phyloP scores from a whole-genome alignment of 345 rosid genomes.

The Jatropha curcas region DNA sequence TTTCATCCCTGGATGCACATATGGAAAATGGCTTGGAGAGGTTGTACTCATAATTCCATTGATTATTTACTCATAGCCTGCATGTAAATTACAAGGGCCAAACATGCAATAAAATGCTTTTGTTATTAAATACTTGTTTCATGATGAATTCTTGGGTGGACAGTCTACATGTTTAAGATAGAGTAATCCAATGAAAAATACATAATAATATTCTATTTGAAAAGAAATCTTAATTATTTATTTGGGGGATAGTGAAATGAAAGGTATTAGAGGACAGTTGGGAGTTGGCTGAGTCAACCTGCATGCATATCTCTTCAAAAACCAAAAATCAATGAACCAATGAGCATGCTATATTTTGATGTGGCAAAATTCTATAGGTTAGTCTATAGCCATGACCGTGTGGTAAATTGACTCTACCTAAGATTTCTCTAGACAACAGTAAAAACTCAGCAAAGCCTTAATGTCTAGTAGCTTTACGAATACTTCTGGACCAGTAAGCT shows the following conservation, averaged over 20 bases:
- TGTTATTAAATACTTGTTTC: neutral
- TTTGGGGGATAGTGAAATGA: neutral
- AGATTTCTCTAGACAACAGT: neutral
- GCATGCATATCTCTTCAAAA: neutral
- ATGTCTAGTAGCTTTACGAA: neutral
- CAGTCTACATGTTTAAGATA: neutral
- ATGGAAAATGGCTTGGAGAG: slow-evolving; percentile 73
- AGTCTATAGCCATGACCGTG: neutral
- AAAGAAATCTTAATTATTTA: neutral
- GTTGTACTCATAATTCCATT: slow-evolving; percentile 25
- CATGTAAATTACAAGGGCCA: slow-evolving; percentile 5
- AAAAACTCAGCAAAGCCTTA: neutral
- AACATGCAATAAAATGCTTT: neutral
- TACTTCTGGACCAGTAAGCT: neutral
- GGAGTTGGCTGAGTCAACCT: neutral
- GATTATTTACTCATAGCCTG: neutral
- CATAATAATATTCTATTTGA: neutral
- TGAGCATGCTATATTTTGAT: neutral
- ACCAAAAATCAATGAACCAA: neutral
- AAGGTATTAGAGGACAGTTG: neutral
- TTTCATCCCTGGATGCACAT: slow-evolving; percentile 78
- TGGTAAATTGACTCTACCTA: neutral
- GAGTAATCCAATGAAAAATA: neutral
- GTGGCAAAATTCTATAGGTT: neutral
- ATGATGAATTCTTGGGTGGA: neutral